Base-by-base conservation (phyloP, 352 stramenopile species). In the Globisporangium iwayamae region DNA sequence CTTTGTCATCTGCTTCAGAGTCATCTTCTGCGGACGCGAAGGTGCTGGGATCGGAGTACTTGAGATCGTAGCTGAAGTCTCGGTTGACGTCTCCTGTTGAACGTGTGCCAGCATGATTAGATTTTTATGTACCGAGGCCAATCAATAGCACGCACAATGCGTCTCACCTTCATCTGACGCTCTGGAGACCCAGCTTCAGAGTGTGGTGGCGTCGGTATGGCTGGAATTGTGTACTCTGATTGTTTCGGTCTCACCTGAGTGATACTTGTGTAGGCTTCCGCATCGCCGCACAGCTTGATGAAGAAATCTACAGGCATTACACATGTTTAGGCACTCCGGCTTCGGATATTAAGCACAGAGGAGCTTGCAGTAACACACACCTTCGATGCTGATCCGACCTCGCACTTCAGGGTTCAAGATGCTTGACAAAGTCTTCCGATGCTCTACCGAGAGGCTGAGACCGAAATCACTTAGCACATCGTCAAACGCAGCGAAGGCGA, bases 1-100 rank as follows among this genome's bases (percentile, higher is more conserved):
- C 47, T 85, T 84, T 43, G 85, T 88, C 78, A 93, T 90, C 46
- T 93, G 78, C 39, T 87, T 86, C 82, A 83, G 91, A 18, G 62
- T 87, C 73, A 89, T 74, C 38, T 84, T 89, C 25, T 72, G 60
- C 0, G 75, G 59, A 22, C 71, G 72, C 7, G 72, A 60, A 4
- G 78, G 73, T 28, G 73, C 75, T 36, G 70, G 70, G 22, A 76
- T 50, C 13, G 54, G 28, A 54, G 20, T 64, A 62, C 67, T 18
- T 34, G 66, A 20, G 60, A 70, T 39, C 60, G 47, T 52, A 50
- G 52, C 48, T 43, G 70, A 22, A 54, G 68, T 43, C 56, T 58
- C 16, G 50, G 38, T 45, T 28, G 65, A 53, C 3, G 43, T 59
- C 4, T 71, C 70, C 74, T 85, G 28, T 36, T 41, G 13, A 30